Evolutionary conservation across 768 basidiomycete species (phyloP).

Genomic region (Trichaptum fuscoviolaceum): DNA sequence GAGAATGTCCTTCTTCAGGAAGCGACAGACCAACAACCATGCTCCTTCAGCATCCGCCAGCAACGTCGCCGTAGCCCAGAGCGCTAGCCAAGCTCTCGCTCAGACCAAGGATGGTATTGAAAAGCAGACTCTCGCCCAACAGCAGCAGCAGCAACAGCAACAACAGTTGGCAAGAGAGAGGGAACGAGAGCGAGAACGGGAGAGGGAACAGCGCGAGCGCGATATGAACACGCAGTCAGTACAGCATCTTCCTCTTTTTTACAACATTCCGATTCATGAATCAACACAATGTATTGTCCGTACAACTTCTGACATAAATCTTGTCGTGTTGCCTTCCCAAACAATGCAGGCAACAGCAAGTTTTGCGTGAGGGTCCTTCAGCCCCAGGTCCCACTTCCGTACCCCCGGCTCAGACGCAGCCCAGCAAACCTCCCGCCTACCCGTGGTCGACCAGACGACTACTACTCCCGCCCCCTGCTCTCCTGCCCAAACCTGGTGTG

Average conservation of each 20-base stretch:
- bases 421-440: slow-evolving; percentile 51
- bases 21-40: slow-evolving; percentile 28
- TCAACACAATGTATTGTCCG: not conserved
- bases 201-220: slow-evolving; percentile 9
- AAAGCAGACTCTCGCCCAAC: slow-evolving; percentile 25
- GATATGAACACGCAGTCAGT: slow-evolving; percentile 3
- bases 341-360: slow-evolving; percentile 14
- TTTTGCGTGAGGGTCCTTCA: slow-evolving; percentile 7
- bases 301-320: not conserved
- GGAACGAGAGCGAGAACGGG: slow-evolving; percentile 7
- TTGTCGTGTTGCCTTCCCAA: not conserved
- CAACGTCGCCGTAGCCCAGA: slow-evolving; percentile 54
- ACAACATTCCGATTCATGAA: slow-evolving; percentile 19
- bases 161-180: slow-evolving; percentile 10
- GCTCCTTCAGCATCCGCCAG: slow-evolving; percentile 14
- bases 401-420: slow-evolving; percentile 9
- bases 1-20: slow-evolving; percentile 95
- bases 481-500: slow-evolving; percentile 59
- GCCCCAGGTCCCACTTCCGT: slow-evolving; percentile 10
- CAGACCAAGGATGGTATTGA: slow-evolving; percentile 36
- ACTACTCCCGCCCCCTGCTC: slow-evolving; percentile 58
- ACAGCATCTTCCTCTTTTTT: slow-evolving; percentile 25
- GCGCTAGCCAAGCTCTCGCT: slow-evolving; percentile 63
- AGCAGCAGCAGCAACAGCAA: slow-evolving; percentile 26
- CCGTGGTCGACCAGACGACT: slow-evolving; percentile 83